Conservation (phyloP, 352 stramenopile species). For the Phytophthora pinifolia region DNA sequence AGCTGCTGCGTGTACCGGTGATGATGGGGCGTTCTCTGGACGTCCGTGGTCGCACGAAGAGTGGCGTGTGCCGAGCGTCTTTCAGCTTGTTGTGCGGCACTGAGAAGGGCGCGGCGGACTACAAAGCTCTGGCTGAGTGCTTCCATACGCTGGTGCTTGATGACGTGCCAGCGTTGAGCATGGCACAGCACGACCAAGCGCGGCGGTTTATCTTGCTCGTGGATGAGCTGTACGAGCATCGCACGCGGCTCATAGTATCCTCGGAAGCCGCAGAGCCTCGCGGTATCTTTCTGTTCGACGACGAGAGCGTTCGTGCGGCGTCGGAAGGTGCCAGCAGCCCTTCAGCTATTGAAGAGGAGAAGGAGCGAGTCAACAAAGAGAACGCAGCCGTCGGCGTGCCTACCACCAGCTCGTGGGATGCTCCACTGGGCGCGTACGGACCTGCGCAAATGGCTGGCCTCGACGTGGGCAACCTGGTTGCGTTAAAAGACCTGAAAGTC, state of each 20-base stretch:
- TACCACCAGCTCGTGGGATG: constrained; percentile 67
- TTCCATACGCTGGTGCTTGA: constrained; percentile 93
- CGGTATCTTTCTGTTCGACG: constrained; percentile 75
- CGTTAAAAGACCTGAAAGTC: constrained; percentile 71
- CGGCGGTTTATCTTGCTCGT: constrained; percentile 97
- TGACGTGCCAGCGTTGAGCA: constrained; percentile 82
- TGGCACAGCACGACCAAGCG: constrained; percentile 91
- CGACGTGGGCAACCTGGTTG: constrained; percentile 62
- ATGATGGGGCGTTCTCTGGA: constrained; percentile 77
- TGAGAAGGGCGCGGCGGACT: constrained; percentile 95
- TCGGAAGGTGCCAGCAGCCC: constrained; percentile 26
- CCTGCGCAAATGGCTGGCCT: constrained; percentile 58
- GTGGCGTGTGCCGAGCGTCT: constrained; percentile 65
- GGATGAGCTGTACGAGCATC: constrained; percentile 96
- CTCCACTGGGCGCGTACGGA: constrained; percentile 53
- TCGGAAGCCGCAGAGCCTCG: constrained; percentile 38
- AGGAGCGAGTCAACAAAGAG: constrained; percentile 44
- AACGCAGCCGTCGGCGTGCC: constrained; percentile 55
- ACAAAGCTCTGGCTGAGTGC: constrained; percentile 90
- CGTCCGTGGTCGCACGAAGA: constrained; percentile 37
- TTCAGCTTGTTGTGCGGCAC: constrained; percentile 95
- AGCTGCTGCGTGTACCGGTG: constrained; percentile 59
- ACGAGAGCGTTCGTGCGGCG: constrained; percentile 34
- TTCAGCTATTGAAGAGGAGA: constrained; percentile 33
- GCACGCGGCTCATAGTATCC: constrained; percentile 58